These are phyloP conservation scores for Puccinia coronata DNA, from an alignment of 1,284 basidiomycete genomes.

Conservation along the genomic window DNA sequence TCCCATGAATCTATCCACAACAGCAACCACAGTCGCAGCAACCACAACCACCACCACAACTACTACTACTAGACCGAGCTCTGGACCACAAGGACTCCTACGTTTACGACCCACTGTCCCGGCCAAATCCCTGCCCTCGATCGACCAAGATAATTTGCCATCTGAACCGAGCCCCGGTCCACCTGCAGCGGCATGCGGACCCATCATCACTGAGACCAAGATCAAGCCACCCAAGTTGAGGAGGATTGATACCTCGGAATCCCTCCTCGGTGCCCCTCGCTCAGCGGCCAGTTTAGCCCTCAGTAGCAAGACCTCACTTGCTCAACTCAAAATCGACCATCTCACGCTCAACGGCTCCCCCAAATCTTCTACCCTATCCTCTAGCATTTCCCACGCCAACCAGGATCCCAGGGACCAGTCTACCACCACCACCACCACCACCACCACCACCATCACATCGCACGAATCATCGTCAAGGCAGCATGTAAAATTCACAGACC, in stretches of 20 bases:
- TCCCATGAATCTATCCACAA: neutral
- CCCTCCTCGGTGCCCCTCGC: constrained; percentile 17
- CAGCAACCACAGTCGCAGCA: neutral
- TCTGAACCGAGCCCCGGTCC: no score
- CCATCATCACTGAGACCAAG: constrained; percentile 2
- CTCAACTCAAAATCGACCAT: constrained; percentile 10
- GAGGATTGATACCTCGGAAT: constrained; percentile 45
- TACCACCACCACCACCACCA: no score
- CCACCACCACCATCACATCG: neutral
- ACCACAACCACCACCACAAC: neutral
- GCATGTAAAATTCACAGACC: neutral
- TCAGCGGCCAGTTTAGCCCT: neutral
- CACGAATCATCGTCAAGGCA: neutral
- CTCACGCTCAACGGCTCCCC: neutral
- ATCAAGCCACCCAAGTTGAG: constrained; percentile 38
- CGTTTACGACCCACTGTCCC: constrained; percentile 23
- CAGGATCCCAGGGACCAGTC: neutral
- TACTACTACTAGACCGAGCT: neutral
- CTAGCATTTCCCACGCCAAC: neutral
- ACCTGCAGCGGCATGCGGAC: no score
- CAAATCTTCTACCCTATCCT: neutral
- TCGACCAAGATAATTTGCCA: constrained; percentile 29
- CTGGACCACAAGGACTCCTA: constrained; percentile 24
- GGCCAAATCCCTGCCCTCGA: constrained; percentile 1
- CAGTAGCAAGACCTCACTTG: neutral